Evolutionary conservation across 2,329 filamentous ascomycete genomes (phyloP), one percentile per base, ranked within the genome.

Genomic region (Exophiala lecanii-corni): DNA sequence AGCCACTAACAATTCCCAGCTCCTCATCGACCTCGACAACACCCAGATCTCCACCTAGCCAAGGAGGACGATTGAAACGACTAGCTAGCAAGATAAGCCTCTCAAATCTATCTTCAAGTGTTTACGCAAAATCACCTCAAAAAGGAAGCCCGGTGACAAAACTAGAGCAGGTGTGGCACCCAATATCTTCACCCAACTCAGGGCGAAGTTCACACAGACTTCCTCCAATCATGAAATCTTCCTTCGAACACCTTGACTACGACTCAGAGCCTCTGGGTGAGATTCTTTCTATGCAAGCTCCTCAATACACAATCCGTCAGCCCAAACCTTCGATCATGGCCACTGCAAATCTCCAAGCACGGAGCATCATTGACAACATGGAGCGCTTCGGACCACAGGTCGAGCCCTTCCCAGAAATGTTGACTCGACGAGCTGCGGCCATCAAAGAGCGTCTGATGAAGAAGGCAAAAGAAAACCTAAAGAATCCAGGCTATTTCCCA

Each of bases 231-330:
- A 42, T 45, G 26, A 49, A 34, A 15, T 43, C 43, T 21, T 33
- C 43, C 5, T 36, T 53, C 23, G 25, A 39, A 9, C 50, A 50
- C 17, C 53, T 55, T 30, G 36, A 54, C 33, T 47, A 50, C 36
- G 47, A 55, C 23, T 36, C 47, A 10, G 30, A 35, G 16, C 28
- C 39, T 19, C 43, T 40, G 4, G 12, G 6, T 26, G 23, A 26
- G 23, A 26, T 12, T 7, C 23, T 26, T 26, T 12, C 6, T 6
- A 26, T 12, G 7, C 23, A 6, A 7, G 7, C 23, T 7, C 7
- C 23, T 26, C 7, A 26, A 12, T 7, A 6, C 6, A 7, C 23
- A 26, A 6, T 26, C 7, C 6, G 23, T 12, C 23, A 26, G 6
- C 12, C 23, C 12, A 6, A 6, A 6, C 12, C 23, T 23, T 30